Percentiles rank a stretch among this genome's conserved stretches.
These are phyloP conservation scores for Candida germanica DNA, from an alignment of 805 yeast genomes.

Conservation along the genomic window DNA sequence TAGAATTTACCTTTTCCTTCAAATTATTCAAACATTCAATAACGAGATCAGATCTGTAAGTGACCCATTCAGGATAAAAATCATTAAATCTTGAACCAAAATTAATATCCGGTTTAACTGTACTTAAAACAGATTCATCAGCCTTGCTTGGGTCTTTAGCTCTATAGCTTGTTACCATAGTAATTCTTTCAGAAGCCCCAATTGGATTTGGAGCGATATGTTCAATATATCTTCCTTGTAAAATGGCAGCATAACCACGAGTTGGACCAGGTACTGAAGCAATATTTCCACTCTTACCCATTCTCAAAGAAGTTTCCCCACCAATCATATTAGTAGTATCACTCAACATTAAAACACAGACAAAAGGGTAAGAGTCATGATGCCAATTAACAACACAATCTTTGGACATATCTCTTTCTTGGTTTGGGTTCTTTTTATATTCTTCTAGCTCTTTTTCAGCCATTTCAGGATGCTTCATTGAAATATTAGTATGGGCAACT, in stretches of 20 bases:
- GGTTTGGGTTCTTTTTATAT: conserved; percentile 7
- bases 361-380: conserved; percentile 60
- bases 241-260: conserved; percentile 34
- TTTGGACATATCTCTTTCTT: conserved; percentile 16
- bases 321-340: conserved; percentile 59
- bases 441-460: conserved; percentile 26
- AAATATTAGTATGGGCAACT: conserved; percentile 51
- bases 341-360: conserved; percentile 60
- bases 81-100: conserved; percentile 32
- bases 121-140: conserved; percentile 32
- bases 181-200: conserved; percentile 36
- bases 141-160: conserved; percentile 26
- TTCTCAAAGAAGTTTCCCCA: conserved; percentile 55
- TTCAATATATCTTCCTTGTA: conserved; percentile 40
- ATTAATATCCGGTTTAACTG: conserved; percentile 39
- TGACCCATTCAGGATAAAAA: conserved; percentile 39
- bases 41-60: conserved; percentile 25
- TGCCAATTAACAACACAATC: conserved; percentile 66
- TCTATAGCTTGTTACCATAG: conserved; percentile 41
- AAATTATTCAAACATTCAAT: conserved; percentile 23
- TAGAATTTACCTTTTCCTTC: conserved; percentile 9
- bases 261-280: conserved; percentile 27
- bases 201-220: conserved; percentile 40
- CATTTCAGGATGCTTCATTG: conserved; percentile 37
- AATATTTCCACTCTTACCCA: conserved; percentile 30